A percentile compares a stretch with the other conserved stretches of the same genome.
These are phyloP conservation scores for Synchytrium microbalum DNA, from an alignment of 371 early-diverging fungal species.

Conservation along the genomic window DNA sequence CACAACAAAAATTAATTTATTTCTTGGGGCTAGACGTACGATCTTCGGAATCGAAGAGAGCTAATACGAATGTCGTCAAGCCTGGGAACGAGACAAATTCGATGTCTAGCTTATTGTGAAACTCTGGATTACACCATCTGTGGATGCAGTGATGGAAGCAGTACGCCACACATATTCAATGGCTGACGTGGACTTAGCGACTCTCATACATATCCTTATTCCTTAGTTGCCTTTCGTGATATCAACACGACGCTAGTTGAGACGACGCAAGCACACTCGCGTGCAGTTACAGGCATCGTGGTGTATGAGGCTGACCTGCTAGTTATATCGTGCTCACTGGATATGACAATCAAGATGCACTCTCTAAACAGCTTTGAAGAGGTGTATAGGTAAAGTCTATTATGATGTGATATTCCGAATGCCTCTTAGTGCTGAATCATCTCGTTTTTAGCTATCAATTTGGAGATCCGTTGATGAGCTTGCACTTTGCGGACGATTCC, in stretches of 20 bases:
- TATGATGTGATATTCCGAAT: neutral
- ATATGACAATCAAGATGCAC: conserved; percentile 37
- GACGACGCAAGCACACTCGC: conserved; percentile 32
- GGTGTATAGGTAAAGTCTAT: conserved; percentile 32
- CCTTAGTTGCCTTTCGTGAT: conserved; percentile 34
- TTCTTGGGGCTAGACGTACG: conserved; percentile 2
- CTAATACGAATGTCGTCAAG: conserved; percentile 23
- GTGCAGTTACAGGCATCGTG: conserved; percentile 33
- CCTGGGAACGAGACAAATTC: conserved; percentile 13
- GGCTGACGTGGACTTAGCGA: neutral
- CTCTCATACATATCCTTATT: neutral
- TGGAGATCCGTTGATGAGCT: neutral
- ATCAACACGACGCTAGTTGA: conserved; percentile 34
- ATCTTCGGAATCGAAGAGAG: conserved; percentile 2
- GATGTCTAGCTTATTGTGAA: neutral
- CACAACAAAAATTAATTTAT: neutral
- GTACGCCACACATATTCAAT: conserved; percentile 8
- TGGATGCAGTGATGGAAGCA: conserved; percentile 20
- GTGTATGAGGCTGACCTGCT: conserved; percentile 30
- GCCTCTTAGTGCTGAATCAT: neutral
- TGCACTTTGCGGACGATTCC: neutral
- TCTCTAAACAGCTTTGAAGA: conserved; percentile 36
- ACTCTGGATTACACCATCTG: conserved; percentile 4
- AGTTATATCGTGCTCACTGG: conserved; percentile 33
- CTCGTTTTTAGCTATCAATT: neutral